Percentiles rank a stretch among this genome's conserved stretches.
Conservation (phyloP, 2,329 filamentous ascomycete species). For the Phialemonium atrogriseum region DNA sequence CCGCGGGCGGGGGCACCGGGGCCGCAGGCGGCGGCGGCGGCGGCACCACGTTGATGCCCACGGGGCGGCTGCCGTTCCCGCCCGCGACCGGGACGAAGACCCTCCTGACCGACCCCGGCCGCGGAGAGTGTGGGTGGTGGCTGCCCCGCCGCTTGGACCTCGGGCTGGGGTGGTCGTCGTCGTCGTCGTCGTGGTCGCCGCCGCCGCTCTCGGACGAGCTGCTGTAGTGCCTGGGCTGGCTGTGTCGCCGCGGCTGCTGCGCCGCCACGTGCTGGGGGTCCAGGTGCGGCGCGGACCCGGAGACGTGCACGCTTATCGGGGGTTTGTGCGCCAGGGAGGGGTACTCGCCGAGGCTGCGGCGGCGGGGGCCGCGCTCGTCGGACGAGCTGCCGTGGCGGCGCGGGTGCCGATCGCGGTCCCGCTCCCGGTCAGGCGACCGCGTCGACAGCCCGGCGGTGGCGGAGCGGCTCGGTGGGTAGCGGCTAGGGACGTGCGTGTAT, state of each 20-base stretch:
- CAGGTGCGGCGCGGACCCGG: constrained; percentile 20
- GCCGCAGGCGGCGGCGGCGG: constrained; percentile 19
- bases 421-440: constrained; percentile 16
- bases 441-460: constrained; percentile 8
- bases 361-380: constrained; percentile 31
- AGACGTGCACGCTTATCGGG: constrained; percentile 7
- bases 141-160: too few species aligned
- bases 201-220: constrained; percentile 34
- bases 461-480: constrained; percentile 13
- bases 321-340: constrained; percentile 23
- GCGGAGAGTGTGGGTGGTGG: too few species aligned
- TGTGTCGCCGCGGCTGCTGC: constrained; percentile 33
- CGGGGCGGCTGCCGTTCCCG: too few species aligned
- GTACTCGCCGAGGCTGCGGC: constrained; percentile 45
- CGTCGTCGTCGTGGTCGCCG: constrained; percentile 15
- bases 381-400: constrained; percentile 26
- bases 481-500: constrained; percentile 25
- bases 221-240: constrained; percentile 37
- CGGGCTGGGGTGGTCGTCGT: too few species aligned
- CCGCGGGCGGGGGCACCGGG: constrained; percentile 11
- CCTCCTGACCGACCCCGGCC: too few species aligned
- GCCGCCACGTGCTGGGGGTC: constrained; percentile 25
- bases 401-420: constrained; percentile 15
- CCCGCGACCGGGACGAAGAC: too few species aligned
- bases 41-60: too few species aligned